phyloP scores from a whole-genome alignment of 345 rosid species.

The Eucalyptus albens region DNA sequence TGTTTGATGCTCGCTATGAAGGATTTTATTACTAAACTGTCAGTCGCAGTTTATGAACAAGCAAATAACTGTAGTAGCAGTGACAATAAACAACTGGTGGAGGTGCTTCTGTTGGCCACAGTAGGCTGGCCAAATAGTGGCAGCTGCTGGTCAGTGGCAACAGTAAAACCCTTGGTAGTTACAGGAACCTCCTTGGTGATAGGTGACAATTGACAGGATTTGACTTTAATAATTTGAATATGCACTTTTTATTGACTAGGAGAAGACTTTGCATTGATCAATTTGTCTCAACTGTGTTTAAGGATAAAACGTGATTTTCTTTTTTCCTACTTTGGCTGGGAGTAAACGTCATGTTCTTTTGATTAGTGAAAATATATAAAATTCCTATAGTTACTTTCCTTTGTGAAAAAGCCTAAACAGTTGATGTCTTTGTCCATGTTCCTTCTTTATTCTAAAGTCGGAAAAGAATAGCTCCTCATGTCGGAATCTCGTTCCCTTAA shows the following conservation, averaged over 20 bases:
- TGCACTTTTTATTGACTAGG: background rate
- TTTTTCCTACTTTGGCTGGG: background rate
- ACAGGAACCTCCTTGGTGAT: background rate
- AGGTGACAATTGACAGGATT: background rate
- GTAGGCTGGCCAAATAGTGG: background rate
- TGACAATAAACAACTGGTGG: background rate
- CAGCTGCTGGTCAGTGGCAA: background rate
- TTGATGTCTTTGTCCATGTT: background rate
- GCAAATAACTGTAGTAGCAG: background rate
- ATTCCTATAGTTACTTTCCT: background rate
- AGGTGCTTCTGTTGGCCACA: background rate
- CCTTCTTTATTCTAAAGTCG: background rate
- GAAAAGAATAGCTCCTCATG: background rate
- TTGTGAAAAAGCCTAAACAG: background rate
- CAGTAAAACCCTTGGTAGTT: background rate
- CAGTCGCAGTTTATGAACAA: background rate
- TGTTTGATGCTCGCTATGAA: background rate
- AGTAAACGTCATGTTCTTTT: background rate
- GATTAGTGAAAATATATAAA: background rate
- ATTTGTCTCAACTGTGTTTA: background rate
- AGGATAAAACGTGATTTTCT: background rate
- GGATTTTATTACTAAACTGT: background rate
- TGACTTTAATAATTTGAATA: background rate
- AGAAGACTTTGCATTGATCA: background rate
- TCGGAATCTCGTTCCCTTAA: background rate